Percentiles rank a stretch among this genome's conserved stretches.
Evolutionary conservation across 805 yeast species (phyloP).

Genomic region (Candida nitratophila): DNA sequence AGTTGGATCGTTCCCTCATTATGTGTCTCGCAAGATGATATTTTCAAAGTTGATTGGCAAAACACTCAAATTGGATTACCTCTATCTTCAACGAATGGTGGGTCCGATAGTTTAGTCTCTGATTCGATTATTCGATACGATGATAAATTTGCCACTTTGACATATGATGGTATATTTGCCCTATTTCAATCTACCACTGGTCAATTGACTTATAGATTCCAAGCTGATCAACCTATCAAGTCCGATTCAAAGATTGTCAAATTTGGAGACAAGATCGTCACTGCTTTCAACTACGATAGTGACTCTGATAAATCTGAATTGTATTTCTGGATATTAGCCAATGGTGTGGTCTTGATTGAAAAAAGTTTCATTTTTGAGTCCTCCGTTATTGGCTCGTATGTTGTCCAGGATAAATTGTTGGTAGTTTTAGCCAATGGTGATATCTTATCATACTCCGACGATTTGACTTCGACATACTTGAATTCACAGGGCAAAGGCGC

Average conservation of each 20-base stretch:
- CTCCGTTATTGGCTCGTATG: background rate
- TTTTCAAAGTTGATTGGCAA: constrained; percentile 51
- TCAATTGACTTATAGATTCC: constrained; percentile 23
- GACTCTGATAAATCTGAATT: constrained; percentile 6
- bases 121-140: constrained; percentile 7
- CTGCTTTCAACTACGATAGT: constrained; percentile 11
- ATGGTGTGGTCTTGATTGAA: background rate
- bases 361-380: background rate
- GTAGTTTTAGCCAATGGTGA: constrained; percentile 3
- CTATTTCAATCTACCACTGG: constrained; percentile 19
- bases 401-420: constrained; percentile 5
- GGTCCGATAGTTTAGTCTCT: background rate
- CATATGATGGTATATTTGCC: constrained; percentile 22
- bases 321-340: constrained; percentile 12
- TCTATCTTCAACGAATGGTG: background rate
- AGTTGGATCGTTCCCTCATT: constrained; percentile 1
- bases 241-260: background rate
- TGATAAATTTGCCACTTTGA: constrained; percentile 16
- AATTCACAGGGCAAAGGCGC: background rate
- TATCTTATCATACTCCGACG: background rate
- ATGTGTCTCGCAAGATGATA: constrained; percentile 37
- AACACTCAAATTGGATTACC: constrained; percentile 37
- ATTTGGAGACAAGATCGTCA: constrained; percentile 5
- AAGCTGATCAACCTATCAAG: constrained; percentile 6
- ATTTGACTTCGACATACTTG: background rate